Evolutionary conservation across 2,329 filamentous ascomycete genomes (phyloP).

Genomic region (Exophiala xenobiotica): DNA sequence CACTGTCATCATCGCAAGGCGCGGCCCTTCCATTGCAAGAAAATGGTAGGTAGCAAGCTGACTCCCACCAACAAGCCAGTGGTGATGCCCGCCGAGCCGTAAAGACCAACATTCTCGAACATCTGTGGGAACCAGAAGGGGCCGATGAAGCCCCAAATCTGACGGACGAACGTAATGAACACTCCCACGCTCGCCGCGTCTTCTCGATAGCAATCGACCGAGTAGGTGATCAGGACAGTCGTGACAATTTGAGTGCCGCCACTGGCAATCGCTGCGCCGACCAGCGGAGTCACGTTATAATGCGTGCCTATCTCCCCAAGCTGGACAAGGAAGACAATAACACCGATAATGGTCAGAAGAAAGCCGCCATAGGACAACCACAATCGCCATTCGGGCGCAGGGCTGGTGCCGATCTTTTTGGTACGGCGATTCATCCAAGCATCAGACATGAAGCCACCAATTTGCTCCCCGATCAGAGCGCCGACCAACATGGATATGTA

Average conservation of each 20-base stretch:
- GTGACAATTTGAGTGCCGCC: constrained; percentile 62
- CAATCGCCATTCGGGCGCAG: constrained; percentile 54
- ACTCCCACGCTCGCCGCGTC: constrained; percentile 57
- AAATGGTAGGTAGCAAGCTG: neutral
- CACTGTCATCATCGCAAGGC: too few relatives aligned
- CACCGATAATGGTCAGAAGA: constrained; percentile 50
- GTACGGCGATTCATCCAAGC: constrained; percentile 44
- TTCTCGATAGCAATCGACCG: constrained; percentile 57
- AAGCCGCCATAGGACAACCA: constrained; percentile 59
- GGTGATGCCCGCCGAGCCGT: neutral
- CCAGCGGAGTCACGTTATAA: constrained; percentile 58
- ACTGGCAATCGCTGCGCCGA: constrained; percentile 54
- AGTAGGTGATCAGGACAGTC: constrained; percentile 60
- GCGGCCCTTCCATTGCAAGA: neutral
- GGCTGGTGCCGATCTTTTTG: constrained; percentile 35
- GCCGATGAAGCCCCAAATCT: constrained; percentile 31
- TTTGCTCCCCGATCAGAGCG: constrained; percentile 57
- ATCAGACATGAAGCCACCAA: constrained; percentile 31
- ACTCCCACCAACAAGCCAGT: neutral
- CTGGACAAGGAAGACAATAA: constrained; percentile 57
- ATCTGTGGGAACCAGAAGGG: constrained; percentile 10
- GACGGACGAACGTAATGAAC: constrained; percentile 58
- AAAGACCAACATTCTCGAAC: neutral
- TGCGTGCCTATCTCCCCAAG: constrained; percentile 42
- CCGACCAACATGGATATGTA: constrained; percentile 59